Percentiles rank a stretch among this genome's conserved stretches.
phyloP scores from a whole-genome alignment of 371 early-diverging fungal genomes.

The Syncephalastrum racemosum region DNA sequence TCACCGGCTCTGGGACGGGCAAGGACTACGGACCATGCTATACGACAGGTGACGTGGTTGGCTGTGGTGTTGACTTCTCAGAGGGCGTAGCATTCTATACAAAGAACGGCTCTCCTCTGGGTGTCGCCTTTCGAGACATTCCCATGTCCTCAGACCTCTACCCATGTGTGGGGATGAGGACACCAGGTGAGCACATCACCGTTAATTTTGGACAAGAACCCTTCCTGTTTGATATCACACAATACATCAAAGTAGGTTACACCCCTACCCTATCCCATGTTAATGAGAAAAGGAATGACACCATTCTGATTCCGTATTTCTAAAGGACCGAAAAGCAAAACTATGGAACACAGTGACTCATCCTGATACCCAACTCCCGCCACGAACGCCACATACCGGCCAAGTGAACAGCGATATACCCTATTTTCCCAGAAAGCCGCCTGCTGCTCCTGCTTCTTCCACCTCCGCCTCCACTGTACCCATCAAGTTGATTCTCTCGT shows the following conservation, averaged over 20 bases:
- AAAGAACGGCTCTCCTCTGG: slow-evolving; percentile 85
- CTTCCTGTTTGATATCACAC: slow-evolving; percentile 84
- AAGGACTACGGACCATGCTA: slow-evolving; percentile 86
- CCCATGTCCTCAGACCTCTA: slow-evolving; percentile 54
- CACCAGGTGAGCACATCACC: slow-evolving; percentile 77
- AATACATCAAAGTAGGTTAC: slow-evolving; percentile 57
- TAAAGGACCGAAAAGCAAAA: slow-evolving; percentile 6
- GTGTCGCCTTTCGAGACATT: slow-evolving; percentile 41
- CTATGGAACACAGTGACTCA: slow-evolving; percentile 6
- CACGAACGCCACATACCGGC: too few relatives aligned
- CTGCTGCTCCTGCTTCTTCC: too few relatives aligned
- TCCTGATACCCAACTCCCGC: too few relatives aligned
- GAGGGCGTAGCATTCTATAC: slow-evolving; percentile 80
- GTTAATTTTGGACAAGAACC: slow-evolving; percentile 87
- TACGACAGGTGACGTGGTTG: slow-evolving; percentile 88
- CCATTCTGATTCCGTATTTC: too few relatives aligned
- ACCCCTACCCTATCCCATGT: not conserved
- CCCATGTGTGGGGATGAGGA: slow-evolving; percentile 87
- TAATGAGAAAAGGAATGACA: not conserved
- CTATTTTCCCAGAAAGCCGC: too few relatives aligned
- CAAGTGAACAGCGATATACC: too few relatives aligned
- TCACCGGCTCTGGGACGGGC: slow-evolving; percentile 78
- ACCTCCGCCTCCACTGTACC: too few relatives aligned
- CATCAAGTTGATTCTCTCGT: slow-evolving; percentile 62
- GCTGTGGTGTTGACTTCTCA: slow-evolving; percentile 88